Evolutionary conservation across 768 basidiomycete genomes (phyloP).

Genomic region (Leccinum subgranulosum): DNA sequence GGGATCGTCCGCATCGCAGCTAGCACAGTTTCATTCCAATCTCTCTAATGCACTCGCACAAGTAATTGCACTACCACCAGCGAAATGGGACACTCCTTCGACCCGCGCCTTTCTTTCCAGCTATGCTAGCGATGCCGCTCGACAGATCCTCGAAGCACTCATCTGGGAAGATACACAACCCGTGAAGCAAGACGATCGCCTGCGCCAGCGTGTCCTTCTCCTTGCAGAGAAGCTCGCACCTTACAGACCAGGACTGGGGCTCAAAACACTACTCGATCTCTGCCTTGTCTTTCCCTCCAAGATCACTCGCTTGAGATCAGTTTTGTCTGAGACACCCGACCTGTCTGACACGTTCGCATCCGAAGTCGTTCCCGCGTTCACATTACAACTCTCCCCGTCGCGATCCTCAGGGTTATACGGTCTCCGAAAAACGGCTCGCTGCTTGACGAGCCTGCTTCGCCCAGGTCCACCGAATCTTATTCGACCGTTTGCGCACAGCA

Average conservation of each 20-base stretch:
- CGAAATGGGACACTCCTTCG: slow-evolving; percentile 44
- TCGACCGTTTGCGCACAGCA: slow-evolving; percentile 50
- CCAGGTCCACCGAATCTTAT: slow-evolving; percentile 47
- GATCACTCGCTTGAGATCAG: slow-evolving; percentile 40
- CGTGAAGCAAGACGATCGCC: slow-evolving; percentile 38
- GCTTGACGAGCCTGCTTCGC: slow-evolving; percentile 52
- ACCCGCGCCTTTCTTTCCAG: slow-evolving; percentile 50
- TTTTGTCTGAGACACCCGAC: slow-evolving; percentile 39
- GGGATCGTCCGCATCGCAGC: slow-evolving; percentile 49
- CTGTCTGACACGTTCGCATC: slow-evolving; percentile 33
- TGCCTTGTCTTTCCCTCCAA: slow-evolving; percentile 53
- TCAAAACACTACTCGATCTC: slow-evolving; percentile 60
- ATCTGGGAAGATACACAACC: slow-evolving; percentile 48
- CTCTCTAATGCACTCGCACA: slow-evolving; percentile 48
- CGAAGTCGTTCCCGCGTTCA: slow-evolving; percentile 59
- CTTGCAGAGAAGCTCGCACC: slow-evolving; percentile 55
- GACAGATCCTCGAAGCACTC: slow-evolving; percentile 48
- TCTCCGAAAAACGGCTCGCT: slow-evolving; percentile 60
- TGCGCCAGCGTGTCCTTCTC: slow-evolving; percentile 47
- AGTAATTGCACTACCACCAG: slow-evolving; percentile 45
- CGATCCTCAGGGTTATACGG: slow-evolving; percentile 53
- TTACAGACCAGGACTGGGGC: slow-evolving; percentile 41
- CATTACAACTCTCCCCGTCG: slow-evolving; percentile 41
- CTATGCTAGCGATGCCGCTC: slow-evolving; percentile 57
- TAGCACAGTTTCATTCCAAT: slow-evolving; percentile 43